A percentile compares a stretch with the other conserved stretches of the same genome.
Conservation (phyloP, 352 stramenopile species). For the Phytophthora podocarpi region DNA sequence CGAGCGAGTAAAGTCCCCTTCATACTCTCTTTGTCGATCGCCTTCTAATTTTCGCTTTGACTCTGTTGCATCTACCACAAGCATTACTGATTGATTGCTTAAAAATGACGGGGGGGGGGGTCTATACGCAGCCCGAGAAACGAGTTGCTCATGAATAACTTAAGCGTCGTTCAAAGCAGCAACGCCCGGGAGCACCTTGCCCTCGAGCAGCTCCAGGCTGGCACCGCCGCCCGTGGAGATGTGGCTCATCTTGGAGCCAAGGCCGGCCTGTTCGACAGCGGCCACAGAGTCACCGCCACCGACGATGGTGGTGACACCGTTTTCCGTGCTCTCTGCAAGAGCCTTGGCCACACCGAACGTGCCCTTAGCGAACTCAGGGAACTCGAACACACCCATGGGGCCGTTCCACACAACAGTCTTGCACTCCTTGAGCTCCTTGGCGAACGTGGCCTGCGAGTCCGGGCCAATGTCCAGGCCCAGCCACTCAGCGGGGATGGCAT, state of each 20-base stretch:
- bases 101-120: conserved; percentile 2
- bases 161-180: conserved; percentile 86
- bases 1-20: background rate
- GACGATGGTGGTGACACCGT: conserved; percentile 89
- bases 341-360: conserved; percentile 93
- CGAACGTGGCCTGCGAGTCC: conserved; percentile 62
- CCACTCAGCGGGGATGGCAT: conserved; percentile 96
- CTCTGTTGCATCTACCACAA: conserved; percentile 15
- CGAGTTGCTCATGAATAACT: conserved; percentile 16
- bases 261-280: conserved; percentile 92
- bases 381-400: conserved; percentile 99
- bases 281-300: conserved; percentile 97
- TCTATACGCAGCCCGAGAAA: conserved; percentile 9
- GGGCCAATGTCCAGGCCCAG: conserved; percentile 93
- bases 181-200: conserved; percentile 97
- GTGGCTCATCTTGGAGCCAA: conserved; percentile 95
- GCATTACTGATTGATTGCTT: conserved; percentile 19
- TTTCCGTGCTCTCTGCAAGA: conserved; percentile 88
- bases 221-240: conserved; percentile 98
- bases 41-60: conserved; percentile 1
- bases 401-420: conserved; percentile 94
- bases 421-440: conserved; percentile 90
- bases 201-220: conserved; percentile 98
- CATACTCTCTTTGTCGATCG: conserved; percentile 3
- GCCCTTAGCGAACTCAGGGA: conserved; percentile 95